Conservation (phyloP, 306 rosid species). For the Chamaecrista fasciculata region DNA sequence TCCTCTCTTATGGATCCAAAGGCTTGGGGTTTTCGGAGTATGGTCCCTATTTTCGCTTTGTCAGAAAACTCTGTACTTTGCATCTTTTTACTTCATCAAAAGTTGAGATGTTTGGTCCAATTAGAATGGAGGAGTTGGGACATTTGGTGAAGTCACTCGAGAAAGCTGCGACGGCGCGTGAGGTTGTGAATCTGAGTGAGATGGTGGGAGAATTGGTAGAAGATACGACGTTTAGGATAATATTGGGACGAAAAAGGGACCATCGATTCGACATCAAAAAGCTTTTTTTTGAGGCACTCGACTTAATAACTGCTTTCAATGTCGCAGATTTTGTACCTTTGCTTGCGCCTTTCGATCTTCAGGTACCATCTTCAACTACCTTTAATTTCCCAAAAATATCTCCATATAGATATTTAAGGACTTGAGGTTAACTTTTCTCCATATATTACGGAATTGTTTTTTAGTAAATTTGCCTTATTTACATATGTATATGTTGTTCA, state of each 20-base stretch:
- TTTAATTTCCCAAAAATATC: too few relatives aligned
- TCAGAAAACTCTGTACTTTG: slow-evolving; percentile 26
- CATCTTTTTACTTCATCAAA: slow-evolving; percentile 17
- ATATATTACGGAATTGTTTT: too few relatives aligned
- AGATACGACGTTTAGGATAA: not conserved
- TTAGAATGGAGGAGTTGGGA: slow-evolving; percentile 9
- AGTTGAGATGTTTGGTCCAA: not conserved
- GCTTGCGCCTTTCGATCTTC: not conserved
- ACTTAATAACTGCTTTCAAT: not conserved
- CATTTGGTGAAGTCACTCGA: not conserved
- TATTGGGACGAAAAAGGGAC: not conserved
- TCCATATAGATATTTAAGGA: too few relatives aligned
- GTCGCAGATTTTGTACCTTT: not conserved
- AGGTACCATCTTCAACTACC: too few relatives aligned
- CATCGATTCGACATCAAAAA: slow-evolving; percentile 3
- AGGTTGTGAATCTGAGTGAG: not conserved
- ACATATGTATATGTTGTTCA: too few relatives aligned
- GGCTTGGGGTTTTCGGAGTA: slow-evolving; percentile 1
- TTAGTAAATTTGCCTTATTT: too few relatives aligned
- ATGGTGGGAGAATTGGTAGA: not conserved
- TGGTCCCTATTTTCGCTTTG: slow-evolving; percentile 25
- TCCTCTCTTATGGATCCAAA: slow-evolving; percentile 7
- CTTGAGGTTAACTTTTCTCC: too few relatives aligned
- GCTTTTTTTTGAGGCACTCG: not conserved
- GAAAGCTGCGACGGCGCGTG: slow-evolving; percentile 1